phyloP scores from a whole-genome alignment of 148 eudicot genomes.

The Camellia granthamiana region DNA sequence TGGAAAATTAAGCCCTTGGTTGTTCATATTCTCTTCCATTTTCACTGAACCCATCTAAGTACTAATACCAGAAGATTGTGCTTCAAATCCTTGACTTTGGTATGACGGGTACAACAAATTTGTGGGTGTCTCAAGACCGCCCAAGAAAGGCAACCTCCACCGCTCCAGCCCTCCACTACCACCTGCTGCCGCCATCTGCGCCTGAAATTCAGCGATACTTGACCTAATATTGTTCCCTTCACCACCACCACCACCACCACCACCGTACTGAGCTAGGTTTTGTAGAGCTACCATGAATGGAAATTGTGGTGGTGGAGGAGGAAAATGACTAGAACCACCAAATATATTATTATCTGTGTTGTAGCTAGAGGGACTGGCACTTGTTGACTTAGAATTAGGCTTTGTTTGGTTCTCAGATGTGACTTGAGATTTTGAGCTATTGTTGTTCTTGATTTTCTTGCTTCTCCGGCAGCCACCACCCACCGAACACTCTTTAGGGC shows the following conservation, averaged over 20 bases:
- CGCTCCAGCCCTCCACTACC: conserved; percentile 14
- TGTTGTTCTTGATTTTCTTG: conserved; percentile 36
- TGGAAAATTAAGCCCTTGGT: conserved; percentile 28
- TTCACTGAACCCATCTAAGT: conserved; percentile 31
- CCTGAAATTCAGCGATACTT: conserved; percentile 20
- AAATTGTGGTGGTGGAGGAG: conserved; percentile 23
- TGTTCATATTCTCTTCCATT: conserved; percentile 31
- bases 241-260: not conserved
- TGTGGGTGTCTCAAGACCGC: conserved; percentile 19
- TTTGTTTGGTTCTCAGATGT: conserved; percentile 11
- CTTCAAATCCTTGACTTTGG: conserved; percentile 20
- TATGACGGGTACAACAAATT: conserved; percentile 28
- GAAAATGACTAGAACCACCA: conserved; percentile 13
- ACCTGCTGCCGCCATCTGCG: conserved; percentile 12
- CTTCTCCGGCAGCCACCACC: conserved; percentile 73
- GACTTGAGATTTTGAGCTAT: conserved; percentile 24
- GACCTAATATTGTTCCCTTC: conserved; percentile 12
- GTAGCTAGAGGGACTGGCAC: conserved; percentile 26
- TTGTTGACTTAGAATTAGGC: conserved; percentile 12
- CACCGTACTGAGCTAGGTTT: conserved; percentile 44
- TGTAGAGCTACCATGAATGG: conserved; percentile 54
- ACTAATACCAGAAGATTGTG: conserved; percentile 6
- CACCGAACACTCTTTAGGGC: conserved; percentile 60
- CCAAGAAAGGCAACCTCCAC: conserved; percentile 34
- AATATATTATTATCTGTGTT: conserved; percentile 15